These are phyloP conservation scores for Trametes polyzona DNA, from an alignment of 1,284 basidiomycete species.

Conservation along the genomic window DNA sequence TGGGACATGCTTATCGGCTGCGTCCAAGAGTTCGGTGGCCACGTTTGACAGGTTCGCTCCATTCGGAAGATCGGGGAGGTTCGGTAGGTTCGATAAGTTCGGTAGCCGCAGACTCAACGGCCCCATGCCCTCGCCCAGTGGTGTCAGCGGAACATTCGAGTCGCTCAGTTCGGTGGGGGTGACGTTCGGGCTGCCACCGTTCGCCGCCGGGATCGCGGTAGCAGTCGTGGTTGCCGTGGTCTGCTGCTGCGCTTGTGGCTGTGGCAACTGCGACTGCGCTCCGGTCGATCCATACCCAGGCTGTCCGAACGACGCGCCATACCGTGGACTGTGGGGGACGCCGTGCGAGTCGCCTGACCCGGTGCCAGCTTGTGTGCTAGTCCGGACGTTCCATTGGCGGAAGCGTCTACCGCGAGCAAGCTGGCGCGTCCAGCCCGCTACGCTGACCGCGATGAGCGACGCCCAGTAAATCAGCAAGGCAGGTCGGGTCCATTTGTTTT, in stretches of 20 bases:
- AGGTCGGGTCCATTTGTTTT: slow-evolving; percentile 81
- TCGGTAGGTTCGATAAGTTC: slow-evolving; percentile 54
- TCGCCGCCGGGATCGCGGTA: not conserved
- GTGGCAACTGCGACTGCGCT: not conserved
- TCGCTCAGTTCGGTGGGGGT: slow-evolving; percentile 29
- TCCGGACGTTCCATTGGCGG: slow-evolving; percentile 46
- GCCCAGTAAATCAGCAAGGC: slow-evolving; percentile 88
- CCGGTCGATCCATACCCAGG: slow-evolving; percentile 11
- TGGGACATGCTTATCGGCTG: slow-evolving; percentile 87
- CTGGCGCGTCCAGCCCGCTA: slow-evolving; percentile 93
- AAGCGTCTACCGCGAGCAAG: slow-evolving; percentile 76
- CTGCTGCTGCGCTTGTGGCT: slow-evolving; percentile 1
- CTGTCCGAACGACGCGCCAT: slow-evolving; percentile 14
- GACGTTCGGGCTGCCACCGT: not conserved
- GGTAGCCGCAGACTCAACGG: slow-evolving; percentile 49
- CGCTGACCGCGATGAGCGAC: slow-evolving; percentile 76
- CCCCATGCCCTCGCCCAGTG: slow-evolving; percentile 30
- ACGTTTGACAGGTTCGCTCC: slow-evolving; percentile 53
- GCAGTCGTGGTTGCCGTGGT: not conserved
- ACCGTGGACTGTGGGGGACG: slow-evolving; percentile 17
- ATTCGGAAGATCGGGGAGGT: slow-evolving; percentile 47
- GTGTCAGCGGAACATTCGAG: slow-evolving; percentile 28
- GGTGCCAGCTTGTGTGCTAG: slow-evolving; percentile 23
- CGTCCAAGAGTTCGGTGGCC: slow-evolving; percentile 84
- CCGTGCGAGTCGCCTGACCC: slow-evolving; percentile 17